Evolutionary conservation across 768 basidiomycete genomes (phyloP).

Genomic region (Neoboletus subvelutipes): DNA sequence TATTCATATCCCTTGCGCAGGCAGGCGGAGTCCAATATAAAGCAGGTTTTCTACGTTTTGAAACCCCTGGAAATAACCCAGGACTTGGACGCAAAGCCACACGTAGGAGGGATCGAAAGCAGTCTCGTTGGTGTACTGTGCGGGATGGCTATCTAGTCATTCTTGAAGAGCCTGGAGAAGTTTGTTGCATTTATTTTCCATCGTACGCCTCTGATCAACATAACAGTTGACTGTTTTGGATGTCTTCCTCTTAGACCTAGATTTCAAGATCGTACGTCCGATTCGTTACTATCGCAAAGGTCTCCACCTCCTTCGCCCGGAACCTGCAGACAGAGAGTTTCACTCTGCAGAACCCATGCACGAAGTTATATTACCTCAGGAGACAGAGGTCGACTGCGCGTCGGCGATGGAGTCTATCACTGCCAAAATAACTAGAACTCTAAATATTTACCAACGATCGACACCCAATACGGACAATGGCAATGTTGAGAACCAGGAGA

Average conservation of each 20-base stretch:
- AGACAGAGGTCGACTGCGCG: conserved; percentile 33
- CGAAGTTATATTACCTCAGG: conserved; percentile 16
- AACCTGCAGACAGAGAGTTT: conserved; percentile 28
- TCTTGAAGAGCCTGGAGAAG: conserved; percentile 84
- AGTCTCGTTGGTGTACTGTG: conserved; percentile 86
- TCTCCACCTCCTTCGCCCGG: conserved; percentile 59
- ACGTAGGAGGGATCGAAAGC: conserved; percentile 57
- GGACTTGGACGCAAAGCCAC: conserved; percentile 67
- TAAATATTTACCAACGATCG: conserved; percentile 37
- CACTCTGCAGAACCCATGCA: conserved; percentile 18
- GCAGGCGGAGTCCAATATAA: conserved; percentile 89
- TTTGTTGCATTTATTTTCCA: conserved; percentile 33
- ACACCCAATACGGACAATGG: conserved; percentile 8
- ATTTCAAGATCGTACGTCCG: conserved; percentile 90
- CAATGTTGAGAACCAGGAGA: conserved; percentile 7
- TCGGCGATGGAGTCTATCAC: conserved; percentile 52
- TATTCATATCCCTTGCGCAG: conserved; percentile 77
- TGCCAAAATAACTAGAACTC: conserved; percentile 43
- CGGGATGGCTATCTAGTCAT: conserved; percentile 90
- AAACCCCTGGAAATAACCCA: conserved; percentile 48
- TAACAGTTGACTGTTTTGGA: conserved; percentile 82
- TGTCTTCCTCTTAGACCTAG: conserved; percentile 87
- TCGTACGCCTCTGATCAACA: not conserved
- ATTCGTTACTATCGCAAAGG: conserved; percentile 87
- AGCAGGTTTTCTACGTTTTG: conserved; percentile 75